Evolutionary conservation across 441 rosid genomes (phyloP).

Genomic region (Erysimum cheiri): DNA sequence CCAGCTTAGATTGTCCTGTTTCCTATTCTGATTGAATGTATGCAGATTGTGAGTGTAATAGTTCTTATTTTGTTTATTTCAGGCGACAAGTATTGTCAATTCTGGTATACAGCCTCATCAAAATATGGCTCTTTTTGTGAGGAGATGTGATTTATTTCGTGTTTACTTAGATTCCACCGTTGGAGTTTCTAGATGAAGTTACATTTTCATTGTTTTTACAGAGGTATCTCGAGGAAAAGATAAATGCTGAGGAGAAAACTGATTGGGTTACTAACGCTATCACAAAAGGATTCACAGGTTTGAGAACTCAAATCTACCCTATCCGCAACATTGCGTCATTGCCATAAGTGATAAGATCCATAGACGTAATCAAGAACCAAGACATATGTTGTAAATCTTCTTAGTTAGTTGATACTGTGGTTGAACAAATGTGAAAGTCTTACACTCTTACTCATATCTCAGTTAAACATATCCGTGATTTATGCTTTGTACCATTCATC

Average conservation of each 20-base stretch:
- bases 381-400: neutral
- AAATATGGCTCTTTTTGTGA: constrained; percentile 61
- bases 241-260: constrained; percentile 51
- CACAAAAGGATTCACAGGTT: constrained; percentile 77
- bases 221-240: constrained; percentile 64
- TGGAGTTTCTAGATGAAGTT: constrained; percentile 5
- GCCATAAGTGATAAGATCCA: neutral
- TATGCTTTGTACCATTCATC: constrained; percentile 7
- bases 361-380: neutral
- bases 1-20: no score
- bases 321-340: neutral
- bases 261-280: constrained; percentile 61
- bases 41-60: no score
- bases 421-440: no score
- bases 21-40: no score
- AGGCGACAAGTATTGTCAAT: constrained; percentile 74
- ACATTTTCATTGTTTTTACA: constrained; percentile 30
- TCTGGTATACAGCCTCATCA: constrained; percentile 86
- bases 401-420: neutral
- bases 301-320: neutral
- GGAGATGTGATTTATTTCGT: constrained; percentile 25
- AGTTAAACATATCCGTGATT: neutral
- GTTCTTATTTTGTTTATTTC: constrained; percentile 2
- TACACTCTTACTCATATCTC: neutral
- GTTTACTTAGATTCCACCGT: neutral